These are phyloP conservation scores for Suhomyces bribrorum DNA, from an alignment of 1,139 yeast species.

Conservation along the genomic window DNA sequence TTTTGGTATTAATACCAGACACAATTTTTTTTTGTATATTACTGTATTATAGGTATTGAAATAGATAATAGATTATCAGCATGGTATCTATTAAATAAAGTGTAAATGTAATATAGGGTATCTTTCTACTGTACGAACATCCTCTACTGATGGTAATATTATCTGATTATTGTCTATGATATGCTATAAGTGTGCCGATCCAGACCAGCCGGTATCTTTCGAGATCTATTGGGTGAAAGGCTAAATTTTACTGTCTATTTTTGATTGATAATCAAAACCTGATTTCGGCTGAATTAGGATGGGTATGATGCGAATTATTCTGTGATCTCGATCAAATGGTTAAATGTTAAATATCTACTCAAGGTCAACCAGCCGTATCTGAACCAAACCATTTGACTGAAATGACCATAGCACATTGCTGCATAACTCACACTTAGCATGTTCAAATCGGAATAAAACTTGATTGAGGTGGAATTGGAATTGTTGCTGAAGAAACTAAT, in stretches of 20 bases:
- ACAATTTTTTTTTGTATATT: slow-evolving; percentile 1
- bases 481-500: slow-evolving; percentile 40
- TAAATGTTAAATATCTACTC: slow-evolving; percentile 74
- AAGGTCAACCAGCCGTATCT: slow-evolving; percentile 83
- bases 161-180: not conserved
- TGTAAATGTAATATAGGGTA: slow-evolving; percentile 1
- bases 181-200: slow-evolving; percentile 2
- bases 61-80: not conserved
- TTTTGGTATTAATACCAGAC: no score
- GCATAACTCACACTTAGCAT: slow-evolving; percentile 61
- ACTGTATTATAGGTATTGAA: not conserved
- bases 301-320: not conserved
- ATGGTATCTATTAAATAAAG: no score
- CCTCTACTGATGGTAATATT: not conserved
- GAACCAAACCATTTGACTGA: slow-evolving; percentile 94
- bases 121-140: not conserved
- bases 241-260: no score
- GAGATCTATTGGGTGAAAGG: no score
- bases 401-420: slow-evolving; percentile 83
- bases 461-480: slow-evolving; percentile 29
- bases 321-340: slow-evolving; percentile 53
- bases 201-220: slow-evolving; percentile 3
- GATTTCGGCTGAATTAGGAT: no score
- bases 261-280: no score
- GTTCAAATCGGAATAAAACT: slow-evolving; percentile 54